Percentiles rank a stretch among this genome's conserved stretches.
Evolutionary conservation across 139 green algal species (phyloP).

Genomic region (Trebouxia sp.): DNA sequence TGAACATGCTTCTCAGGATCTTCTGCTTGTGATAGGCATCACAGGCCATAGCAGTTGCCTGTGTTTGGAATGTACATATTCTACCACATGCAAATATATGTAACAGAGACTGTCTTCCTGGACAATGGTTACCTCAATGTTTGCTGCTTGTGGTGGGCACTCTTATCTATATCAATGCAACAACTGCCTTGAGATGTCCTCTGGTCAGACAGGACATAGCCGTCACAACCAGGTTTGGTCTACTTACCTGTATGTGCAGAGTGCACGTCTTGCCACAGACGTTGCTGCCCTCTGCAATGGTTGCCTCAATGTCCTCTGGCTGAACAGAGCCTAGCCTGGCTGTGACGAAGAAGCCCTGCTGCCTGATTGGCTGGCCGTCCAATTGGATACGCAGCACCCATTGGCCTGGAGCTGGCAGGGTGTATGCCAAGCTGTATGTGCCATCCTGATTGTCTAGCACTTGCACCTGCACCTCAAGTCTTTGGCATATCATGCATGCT

Average conservation of each 20-base stretch:
- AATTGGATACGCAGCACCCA: slow-evolving; percentile 19
- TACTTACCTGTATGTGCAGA: slow-evolving; percentile 29
- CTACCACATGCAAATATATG: too few relatives aligned
- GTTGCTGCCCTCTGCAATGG: background rate
- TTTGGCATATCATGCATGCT: background rate
- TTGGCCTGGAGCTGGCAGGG: background rate
- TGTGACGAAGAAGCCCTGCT: background rate
- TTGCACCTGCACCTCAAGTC: background rate
- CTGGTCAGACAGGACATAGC: too few relatives aligned
- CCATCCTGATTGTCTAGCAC: slow-evolving; percentile 39
- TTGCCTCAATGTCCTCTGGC: background rate
- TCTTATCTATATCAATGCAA: too few relatives aligned
- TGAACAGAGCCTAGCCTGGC: slow-evolving; percentile 18
- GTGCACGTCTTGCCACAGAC: slow-evolving; percentile 5
- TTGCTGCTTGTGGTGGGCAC: too few relatives aligned
- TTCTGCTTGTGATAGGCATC: too few relatives aligned
- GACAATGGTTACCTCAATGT: too few relatives aligned
- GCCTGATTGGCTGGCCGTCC: background rate
- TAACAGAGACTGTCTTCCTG: too few relatives aligned
- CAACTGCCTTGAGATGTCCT: too few relatives aligned
- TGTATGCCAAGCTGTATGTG: slow-evolving; percentile 34
- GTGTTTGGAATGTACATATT: too few relatives aligned
- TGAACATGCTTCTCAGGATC: too few relatives aligned
- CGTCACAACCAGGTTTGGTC: too few relatives aligned
- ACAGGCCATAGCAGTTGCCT: too few relatives aligned